A percentile compares a stretch with the other conserved stretches of the same genome.
Conservation (phyloP, 352 stramenopile genomes). For the Phytophthora sp. region DNA sequence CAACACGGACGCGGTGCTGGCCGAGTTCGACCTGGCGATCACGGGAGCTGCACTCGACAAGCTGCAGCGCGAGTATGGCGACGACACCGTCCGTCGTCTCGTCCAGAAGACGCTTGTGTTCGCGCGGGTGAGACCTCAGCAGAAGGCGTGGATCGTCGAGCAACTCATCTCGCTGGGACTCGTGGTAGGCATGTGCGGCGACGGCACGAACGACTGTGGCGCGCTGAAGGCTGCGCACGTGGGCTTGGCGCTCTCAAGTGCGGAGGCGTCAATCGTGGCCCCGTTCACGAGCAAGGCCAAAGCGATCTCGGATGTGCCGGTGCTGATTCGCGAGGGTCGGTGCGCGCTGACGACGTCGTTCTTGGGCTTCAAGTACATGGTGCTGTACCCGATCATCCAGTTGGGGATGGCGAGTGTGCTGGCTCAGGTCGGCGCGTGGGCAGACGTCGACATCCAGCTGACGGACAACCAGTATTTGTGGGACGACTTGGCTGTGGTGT, state of each 20-base stretch:
- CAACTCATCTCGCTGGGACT: constrained; percentile 47
- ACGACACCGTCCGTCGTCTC: constrained; percentile 42
- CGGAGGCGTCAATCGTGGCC: constrained; percentile 85
- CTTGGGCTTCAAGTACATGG: constrained; percentile 45
- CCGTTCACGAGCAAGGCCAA: constrained; percentile 90
- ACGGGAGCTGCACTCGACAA: constrained; percentile 53
- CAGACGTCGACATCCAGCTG: constrained; percentile 41
- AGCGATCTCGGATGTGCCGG: constrained; percentile 68
- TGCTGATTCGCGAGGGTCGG: constrained; percentile 82
- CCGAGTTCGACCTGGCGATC: constrained; percentile 47
- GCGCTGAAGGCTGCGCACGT: constrained; percentile 86
- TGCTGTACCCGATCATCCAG: constrained; percentile 70
- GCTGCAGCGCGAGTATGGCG: constrained; percentile 26
- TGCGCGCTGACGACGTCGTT: constrained; percentile 75
- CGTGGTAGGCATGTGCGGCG: constrained; percentile 58
- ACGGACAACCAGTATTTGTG: constrained; percentile 70
- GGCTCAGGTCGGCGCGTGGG: constrained; percentile 29
- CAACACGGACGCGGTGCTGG: constrained; percentile 33
- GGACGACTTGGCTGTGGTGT: constrained; percentile 60
- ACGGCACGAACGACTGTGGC: constrained; percentile 86
- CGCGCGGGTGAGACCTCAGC: constrained; percentile 50
- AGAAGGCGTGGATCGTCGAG: constrained; percentile 63
- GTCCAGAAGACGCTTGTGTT: constrained; percentile 53
- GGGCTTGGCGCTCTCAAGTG: constrained; percentile 80
- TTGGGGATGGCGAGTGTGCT: constrained; percentile 50